Conservation (phyloP, 1,284 basidiomycete genomes). For the Papiliotrema flavescens region DNA sequence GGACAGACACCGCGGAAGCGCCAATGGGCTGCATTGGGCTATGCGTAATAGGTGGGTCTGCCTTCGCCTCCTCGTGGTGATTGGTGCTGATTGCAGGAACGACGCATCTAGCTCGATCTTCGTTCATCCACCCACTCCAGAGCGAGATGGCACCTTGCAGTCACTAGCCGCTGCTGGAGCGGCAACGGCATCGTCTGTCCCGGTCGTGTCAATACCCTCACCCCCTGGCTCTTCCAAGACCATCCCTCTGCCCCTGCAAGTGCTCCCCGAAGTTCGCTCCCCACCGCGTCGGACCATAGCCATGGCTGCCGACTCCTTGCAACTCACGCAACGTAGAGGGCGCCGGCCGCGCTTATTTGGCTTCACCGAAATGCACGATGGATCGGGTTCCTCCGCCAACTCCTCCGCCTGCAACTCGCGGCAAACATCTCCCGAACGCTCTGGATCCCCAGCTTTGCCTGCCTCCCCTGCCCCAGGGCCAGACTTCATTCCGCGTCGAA, state of each 20-base stretch:
- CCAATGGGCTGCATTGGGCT: slow-evolving; percentile 13
- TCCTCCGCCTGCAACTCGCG: slow-evolving; percentile 23
- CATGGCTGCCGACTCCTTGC: slow-evolving; percentile 28
- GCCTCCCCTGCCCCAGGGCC: not conserved
- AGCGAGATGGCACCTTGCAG: too few relatives aligned
- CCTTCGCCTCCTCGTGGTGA: not conserved
- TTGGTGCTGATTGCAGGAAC: not conserved
- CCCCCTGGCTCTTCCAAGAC: slow-evolving; percentile 2
- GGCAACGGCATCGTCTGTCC: too few relatives aligned
- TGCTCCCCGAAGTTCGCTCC: slow-evolving; percentile 45
- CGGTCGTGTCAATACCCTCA: not conserved
- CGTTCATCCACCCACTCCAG: slow-evolving; percentile 38
- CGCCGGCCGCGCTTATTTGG: slow-evolving; percentile 46
- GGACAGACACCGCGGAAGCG: slow-evolving; percentile 1
- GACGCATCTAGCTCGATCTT: slow-evolving; percentile 27
- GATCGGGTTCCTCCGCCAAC: slow-evolving; percentile 20
- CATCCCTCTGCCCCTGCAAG: slow-evolving; percentile 28
- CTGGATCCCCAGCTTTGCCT: slow-evolving; percentile 5
- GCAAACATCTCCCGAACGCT: slow-evolving; percentile 20
- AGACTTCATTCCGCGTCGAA: slow-evolving; percentile 22
- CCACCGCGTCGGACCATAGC: slow-evolving; percentile 32
- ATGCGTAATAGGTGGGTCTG: slow-evolving; percentile 15
- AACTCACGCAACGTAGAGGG: slow-evolving; percentile 23
- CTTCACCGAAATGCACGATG: slow-evolving; percentile 41
- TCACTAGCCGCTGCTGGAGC: too few relatives aligned